A percentile compares a stretch with the other conserved stretches of the same genome.
Evolutionary conservation across 352 stramenopile genomes (phyloP).

Genomic region (Pythium phragmiticola): DNA sequence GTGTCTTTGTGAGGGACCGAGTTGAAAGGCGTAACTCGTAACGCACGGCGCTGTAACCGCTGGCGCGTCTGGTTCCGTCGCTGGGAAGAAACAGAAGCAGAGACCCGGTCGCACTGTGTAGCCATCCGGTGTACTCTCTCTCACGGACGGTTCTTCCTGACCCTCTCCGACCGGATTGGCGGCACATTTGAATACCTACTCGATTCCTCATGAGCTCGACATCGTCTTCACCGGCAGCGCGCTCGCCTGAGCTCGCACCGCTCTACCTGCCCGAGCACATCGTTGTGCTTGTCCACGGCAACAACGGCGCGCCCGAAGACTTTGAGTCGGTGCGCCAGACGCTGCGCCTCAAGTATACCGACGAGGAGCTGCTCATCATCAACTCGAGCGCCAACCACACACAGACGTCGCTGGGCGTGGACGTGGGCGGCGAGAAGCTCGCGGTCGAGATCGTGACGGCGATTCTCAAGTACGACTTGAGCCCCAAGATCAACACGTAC

Average conservation of each 20-base stretch:
- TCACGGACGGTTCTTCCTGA: neutral
- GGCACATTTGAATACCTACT: neutral
- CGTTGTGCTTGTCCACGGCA: constrained; percentile 79
- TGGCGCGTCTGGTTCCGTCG: neutral
- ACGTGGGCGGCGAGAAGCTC: constrained; percentile 59
- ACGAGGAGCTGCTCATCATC: constrained; percentile 59
- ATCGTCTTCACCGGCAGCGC: constrained; percentile 24
- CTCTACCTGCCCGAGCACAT: constrained; percentile 60
- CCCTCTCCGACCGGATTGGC: neutral
- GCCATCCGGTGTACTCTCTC: neutral
- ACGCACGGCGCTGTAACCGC: neutral
- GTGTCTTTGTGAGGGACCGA: no score
- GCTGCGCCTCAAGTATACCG: constrained; percentile 43
- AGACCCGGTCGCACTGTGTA: neutral
- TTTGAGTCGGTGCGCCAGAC: constrained; percentile 59
- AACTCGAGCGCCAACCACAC: constrained; percentile 60
- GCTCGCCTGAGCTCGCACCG: constrained; percentile 46
- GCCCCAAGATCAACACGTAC: constrained; percentile 45
- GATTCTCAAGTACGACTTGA: constrained; percentile 63
- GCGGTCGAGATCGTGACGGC: constrained; percentile 59
- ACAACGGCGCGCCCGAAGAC: constrained; percentile 74
- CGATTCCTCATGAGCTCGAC: constrained; percentile 23
- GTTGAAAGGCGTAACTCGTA: no score
- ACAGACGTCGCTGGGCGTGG: constrained; percentile 65
- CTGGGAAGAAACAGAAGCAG: constrained; percentile 1